Evolutionary conservation across 1,284 basidiomycete genomes (phyloP).

Genomic region (Pseudomicrostroma phylloplanum): DNA sequence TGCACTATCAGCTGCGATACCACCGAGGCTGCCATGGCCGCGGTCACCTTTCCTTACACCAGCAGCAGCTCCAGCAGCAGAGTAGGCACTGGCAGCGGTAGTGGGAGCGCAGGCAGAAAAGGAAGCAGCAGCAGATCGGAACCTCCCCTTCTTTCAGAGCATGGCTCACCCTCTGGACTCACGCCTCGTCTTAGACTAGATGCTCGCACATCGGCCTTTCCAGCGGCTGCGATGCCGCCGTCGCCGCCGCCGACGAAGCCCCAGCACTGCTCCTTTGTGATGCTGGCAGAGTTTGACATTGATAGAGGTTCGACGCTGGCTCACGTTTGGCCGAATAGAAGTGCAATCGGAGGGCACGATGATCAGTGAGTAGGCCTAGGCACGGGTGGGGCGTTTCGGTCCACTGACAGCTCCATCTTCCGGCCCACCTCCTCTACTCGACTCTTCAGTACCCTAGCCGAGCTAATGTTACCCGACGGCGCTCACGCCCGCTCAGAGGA

Average conservation of each 20-base stretch:
- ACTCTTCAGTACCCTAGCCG: constrained; percentile 72
- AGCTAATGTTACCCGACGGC: constrained; percentile 96
- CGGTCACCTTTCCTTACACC: too few species aligned
- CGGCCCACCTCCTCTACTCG: constrained; percentile 4
- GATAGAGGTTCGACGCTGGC: constrained; percentile 41
- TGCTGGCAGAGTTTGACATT: constrained; percentile 46
- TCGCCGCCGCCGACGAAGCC: not conserved
- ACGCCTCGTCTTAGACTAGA: too few species aligned
- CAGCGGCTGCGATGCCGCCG: too few species aligned
- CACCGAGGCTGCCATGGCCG: too few species aligned
- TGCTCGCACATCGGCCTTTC: too few species aligned
- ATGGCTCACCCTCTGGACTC: too few species aligned
- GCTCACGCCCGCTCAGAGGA: constrained; percentile 89
- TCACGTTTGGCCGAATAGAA: constrained; percentile 28
- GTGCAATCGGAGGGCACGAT: constrained; percentile 30
- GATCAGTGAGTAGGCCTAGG: constrained; percentile 21
- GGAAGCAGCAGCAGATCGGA: too few species aligned
- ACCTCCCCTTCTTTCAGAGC: too few species aligned
- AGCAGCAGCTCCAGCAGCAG: too few species aligned
- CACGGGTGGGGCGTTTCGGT: constrained; percentile 15
- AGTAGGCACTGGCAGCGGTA: too few species aligned
- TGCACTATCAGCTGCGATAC: too few species aligned
- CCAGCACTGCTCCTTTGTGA: constrained; percentile 35
- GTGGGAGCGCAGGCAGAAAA: too few species aligned
- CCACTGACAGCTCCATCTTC: constrained; percentile 8